Base-by-base conservation (phyloP, 441 rosid genomes). In the Brassica balearica region DNA sequence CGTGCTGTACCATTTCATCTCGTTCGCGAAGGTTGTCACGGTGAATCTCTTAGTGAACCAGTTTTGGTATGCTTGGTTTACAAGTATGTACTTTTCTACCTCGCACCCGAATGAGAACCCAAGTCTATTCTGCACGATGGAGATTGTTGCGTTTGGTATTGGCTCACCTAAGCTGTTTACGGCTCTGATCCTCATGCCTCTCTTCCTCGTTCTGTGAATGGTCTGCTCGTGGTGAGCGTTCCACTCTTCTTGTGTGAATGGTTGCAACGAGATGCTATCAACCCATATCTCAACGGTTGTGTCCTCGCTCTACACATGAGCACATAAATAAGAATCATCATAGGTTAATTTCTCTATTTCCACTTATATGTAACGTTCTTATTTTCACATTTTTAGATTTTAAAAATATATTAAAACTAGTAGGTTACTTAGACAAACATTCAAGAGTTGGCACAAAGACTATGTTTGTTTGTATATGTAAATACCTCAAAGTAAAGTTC, bases 1-100 rank as follows among this genome's bases (percentile, higher is more conserved):
- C 0, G 79, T 89, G 84, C 83, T 81, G 71, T 88, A 89, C 95
- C 97, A 90, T 64, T 90, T 92, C 92, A 92, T 83, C 81, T 87
- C 97, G 19, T 92, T 55, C 43, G 81, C 95, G 3, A 90, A 92
- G 17, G 86, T 79, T 8, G 92, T 82, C 41, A 87, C 85, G 8
- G 55, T 78, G 80, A 92, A 92, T 73, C 92, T 85, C 4, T 86
- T 55, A 0, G 85, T 78, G 85, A 91, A 88, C 97, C 96, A 91
- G 9, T 84, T 77, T 56, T 85, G 86, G 79, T 88, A 89, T 38
- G 86, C 87, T 0, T 74, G 19, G 73, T 84, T 88, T 15, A 43
- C 65, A 41, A 91, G 86, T 81, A 91, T 93, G 87, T 88, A 82
- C 15, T 82, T 84, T 77, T 88, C 89, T 17, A 76, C 82, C 10